Base-by-base conservation (phyloP, 2,329 filamentous ascomycete species). In the Exophiala sideris region DNA sequence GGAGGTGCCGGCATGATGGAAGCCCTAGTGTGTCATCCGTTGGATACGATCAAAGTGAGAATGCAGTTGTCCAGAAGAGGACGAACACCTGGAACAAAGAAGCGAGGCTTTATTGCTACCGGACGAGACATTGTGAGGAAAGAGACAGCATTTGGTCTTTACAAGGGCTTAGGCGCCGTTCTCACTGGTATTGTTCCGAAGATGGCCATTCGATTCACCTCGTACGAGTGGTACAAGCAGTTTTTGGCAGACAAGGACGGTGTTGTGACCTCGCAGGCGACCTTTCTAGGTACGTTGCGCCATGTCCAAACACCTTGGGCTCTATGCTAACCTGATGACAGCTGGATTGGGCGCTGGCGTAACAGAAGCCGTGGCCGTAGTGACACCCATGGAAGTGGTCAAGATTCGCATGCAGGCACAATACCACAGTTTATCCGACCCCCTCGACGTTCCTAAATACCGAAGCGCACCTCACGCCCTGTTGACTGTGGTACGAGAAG, bases 1-100 rank as follows among this genome's bases (percentile, higher is more conserved):
- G 94, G 94, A 70, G 90, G 90, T 73, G 94, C 94, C 65, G 94
- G 94, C 68, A 96, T 97, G 92, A 97, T 97, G 91, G 94, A 99
- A 76, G 94, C 94, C 45, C 85, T 99, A 59, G 91, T 79, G 50
- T 99, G 94, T 73, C 94, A 99, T 79, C 94, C 94, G 59, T 82
- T 97, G 55, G 90, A 96, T 73, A 96, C 91, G 56, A 95, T 97
- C 79, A 96, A 99, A 82, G 94, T 99, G 59, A 91, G 94, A 65
- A 99, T 99, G 95, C 94, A 99, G 77, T 86, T 99, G 57, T 97
- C 94, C 52, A 83, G 87, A 63, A 85, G 94, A 70, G 90, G 88
- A 46, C 83, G 88, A 63, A 82, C 84, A 56, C 91, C 91, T 52
- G 94, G 94, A 57, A 84, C 75, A 36, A 89, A 91, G 66, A 85